These are phyloP conservation scores for Penicillium brasilianum DNA, from an alignment of 2,329 filamentous ascomycete genomes.

Conservation along the genomic window DNA sequence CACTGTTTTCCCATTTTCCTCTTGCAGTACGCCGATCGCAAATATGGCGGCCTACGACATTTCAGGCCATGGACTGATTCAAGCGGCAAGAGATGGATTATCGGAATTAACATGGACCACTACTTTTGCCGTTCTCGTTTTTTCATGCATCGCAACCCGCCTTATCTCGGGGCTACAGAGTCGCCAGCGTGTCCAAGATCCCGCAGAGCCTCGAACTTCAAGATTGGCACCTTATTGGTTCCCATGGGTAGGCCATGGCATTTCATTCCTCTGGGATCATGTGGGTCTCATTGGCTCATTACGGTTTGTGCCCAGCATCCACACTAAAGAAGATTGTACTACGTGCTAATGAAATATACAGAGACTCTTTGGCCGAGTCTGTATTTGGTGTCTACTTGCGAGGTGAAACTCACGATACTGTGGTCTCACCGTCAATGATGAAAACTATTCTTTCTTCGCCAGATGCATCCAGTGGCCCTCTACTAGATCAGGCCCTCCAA, in stretches of 20 bases:
- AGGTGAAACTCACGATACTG: slow-evolving; percentile 56
- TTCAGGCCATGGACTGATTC: slow-evolving; percentile 27
- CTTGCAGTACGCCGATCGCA: slow-evolving; percentile 1
- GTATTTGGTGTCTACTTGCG: slow-evolving; percentile 57
- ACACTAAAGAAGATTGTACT: background rate
- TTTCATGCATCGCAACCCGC: slow-evolving; percentile 46
- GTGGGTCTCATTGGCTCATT: slow-evolving; percentile 51
- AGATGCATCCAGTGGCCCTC: slow-evolving; percentile 33
- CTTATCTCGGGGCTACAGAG: slow-evolving; percentile 44
- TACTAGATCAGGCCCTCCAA: slow-evolving; percentile 44
- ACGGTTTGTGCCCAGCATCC: slow-evolving; percentile 36
- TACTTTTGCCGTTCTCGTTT: slow-evolving; percentile 35
- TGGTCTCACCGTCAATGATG: slow-evolving; percentile 56
- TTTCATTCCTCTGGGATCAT: slow-evolving; percentile 54
- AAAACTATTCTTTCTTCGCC: slow-evolving; percentile 46
- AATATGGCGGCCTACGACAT: slow-evolving; percentile 25
- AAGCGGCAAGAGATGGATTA: slow-evolving; percentile 27
- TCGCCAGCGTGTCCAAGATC: slow-evolving; percentile 26
- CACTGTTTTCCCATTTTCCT: slow-evolving; percentile 11
- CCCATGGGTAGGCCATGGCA: slow-evolving; percentile 61
- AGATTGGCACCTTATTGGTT: slow-evolving; percentile 64
- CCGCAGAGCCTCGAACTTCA: slow-evolving; percentile 44
- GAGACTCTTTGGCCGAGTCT: slow-evolving; percentile 45
- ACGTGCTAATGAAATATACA: slow-evolving; percentile 28
- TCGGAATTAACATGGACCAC: slow-evolving; percentile 33